These are phyloP conservation scores for Mycena rebaudengoi DNA, from an alignment of 768 basidiomycete genomes.

Conservation along the genomic window DNA sequence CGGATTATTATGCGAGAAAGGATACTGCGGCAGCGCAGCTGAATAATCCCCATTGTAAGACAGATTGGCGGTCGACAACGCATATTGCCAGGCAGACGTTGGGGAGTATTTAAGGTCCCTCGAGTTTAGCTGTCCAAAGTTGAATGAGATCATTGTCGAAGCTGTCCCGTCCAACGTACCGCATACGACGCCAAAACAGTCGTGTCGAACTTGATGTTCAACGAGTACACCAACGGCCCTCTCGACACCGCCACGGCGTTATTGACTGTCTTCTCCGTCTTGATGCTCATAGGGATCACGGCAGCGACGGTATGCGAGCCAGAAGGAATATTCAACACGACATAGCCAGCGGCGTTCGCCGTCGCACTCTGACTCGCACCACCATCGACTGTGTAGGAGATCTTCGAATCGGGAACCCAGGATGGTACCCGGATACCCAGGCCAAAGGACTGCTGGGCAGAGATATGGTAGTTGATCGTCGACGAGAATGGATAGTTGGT, in stretches of 20 bases:
- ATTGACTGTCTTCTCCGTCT: conserved; percentile 3
- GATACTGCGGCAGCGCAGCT: neutral
- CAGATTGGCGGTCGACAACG: conserved; percentile 15
- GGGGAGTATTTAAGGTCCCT: conserved; percentile 19
- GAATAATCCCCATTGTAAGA: conserved; percentile 20
- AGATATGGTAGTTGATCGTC: conserved; percentile 13
- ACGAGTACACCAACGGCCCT: conserved; percentile 21
- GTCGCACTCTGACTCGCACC: conserved; percentile 8
- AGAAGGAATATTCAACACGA: conserved; percentile 9
- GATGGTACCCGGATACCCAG: conserved; percentile 22
- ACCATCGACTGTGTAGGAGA: conserved; percentile 15
- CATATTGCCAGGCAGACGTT: conserved; percentile 21
- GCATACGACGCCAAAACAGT: neutral
- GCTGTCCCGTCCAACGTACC: too few relatives aligned
- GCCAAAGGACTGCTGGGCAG: conserved; percentile 13
- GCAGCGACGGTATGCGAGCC: conserved; percentile 18
- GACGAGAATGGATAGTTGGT: conserved; percentile 23
- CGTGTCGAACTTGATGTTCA: conserved; percentile 1
- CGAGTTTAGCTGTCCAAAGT: conserved; percentile 17
- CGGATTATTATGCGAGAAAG: conserved; percentile 14
- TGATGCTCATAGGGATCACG: conserved; percentile 19
- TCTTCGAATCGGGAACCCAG: conserved; percentile 13
- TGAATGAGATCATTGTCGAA: too few relatives aligned
- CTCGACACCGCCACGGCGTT: conserved; percentile 17
- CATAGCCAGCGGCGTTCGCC: conserved; percentile 22